These are phyloP conservation scores for Gentiana dahurica DNA, from an alignment of 257 asterid genomes.

Conservation along the genomic window DNA sequence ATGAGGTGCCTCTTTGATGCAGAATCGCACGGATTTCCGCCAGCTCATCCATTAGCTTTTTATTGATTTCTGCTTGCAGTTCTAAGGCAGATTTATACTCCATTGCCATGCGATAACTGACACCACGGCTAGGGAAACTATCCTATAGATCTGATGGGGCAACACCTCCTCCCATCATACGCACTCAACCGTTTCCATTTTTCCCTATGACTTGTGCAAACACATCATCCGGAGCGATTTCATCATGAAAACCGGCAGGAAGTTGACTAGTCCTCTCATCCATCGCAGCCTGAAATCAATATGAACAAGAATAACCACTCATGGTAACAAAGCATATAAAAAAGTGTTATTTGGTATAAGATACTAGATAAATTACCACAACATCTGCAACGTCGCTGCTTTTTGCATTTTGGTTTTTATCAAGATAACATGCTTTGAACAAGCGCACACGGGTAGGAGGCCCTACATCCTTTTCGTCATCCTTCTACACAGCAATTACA, in stretches of 20 bases:
- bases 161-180: neutral
- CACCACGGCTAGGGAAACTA: neutral
- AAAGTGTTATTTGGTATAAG: too few relatives aligned
- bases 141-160: neutral
- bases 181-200: neutral
- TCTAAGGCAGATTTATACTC: neutral
- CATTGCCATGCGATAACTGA: neutral
- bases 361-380: too few relatives aligned
- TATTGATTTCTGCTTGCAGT: too few relatives aligned
- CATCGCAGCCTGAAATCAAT: neutral
- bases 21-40: too few relatives aligned
- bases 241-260: neutral
- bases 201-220: neutral
- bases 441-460: too few relatives aligned
- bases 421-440: too few relatives aligned
- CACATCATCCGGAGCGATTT: neutral
- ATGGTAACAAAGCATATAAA: too few relatives aligned
- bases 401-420: too few relatives aligned
- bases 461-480: too few relatives aligned
- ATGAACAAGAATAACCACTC: neutral
- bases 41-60: too few relatives aligned
- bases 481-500: too few relatives aligned
- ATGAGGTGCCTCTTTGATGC: neutral
- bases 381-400: too few relatives aligned
- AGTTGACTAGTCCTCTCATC: neutral